Conservation (phyloP, 2,329 filamentous ascomycete species). For the Endocalyx cinctus region DNA sequence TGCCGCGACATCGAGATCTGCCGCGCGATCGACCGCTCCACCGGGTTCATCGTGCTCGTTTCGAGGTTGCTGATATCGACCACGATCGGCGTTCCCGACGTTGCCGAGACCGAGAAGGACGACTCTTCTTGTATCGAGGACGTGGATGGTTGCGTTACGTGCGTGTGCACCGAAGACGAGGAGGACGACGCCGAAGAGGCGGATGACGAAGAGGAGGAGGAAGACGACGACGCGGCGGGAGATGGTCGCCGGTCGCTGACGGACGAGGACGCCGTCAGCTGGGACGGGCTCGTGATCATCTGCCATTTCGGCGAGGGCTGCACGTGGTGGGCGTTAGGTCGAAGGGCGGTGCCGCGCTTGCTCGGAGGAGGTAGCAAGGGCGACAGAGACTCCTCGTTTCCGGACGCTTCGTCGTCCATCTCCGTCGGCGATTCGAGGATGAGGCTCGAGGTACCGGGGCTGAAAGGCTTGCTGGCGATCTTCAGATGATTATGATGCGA, state of each 20-base stretch:
- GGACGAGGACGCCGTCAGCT: slow-evolving; percentile 23
- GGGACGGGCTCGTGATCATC: slow-evolving; percentile 38
- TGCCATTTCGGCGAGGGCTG: slow-evolving; percentile 41
- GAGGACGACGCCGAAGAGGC: slow-evolving; percentile 15
- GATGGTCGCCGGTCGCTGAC: slow-evolving; percentile 26
- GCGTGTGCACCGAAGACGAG: slow-evolving; percentile 27
- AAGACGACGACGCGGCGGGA: slow-evolving; percentile 16
- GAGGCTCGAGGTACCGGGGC: slow-evolving; percentile 30
- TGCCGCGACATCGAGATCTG: slow-evolving; percentile 62
- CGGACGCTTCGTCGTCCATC: slow-evolving; percentile 16
- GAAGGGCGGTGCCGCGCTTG: slow-evolving; percentile 26
- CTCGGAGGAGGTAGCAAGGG: too few relatives aligned
- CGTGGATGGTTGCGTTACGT: slow-evolving; percentile 28
- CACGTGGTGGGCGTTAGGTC: slow-evolving; percentile 25
- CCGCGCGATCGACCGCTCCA: slow-evolving; percentile 62
- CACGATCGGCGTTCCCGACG: too few relatives aligned
- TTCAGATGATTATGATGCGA: too few relatives aligned
- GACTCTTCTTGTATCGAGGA: too few relatives aligned
- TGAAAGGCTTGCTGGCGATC: too few relatives aligned
- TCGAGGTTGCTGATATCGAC: slow-evolving; percentile 1
- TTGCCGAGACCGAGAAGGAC: too few relatives aligned
- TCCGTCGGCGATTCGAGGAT: slow-evolving; percentile 39
- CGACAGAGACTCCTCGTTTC: slow-evolving; percentile 20
- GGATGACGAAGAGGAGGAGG: too few relatives aligned
- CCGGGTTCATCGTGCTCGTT: slow-evolving; percentile 41